Percentiles rank a stretch among this genome's conserved stretches.
Conservation (phyloP, 169 alveolate genomes). For the Eimeria praecox region DNA sequence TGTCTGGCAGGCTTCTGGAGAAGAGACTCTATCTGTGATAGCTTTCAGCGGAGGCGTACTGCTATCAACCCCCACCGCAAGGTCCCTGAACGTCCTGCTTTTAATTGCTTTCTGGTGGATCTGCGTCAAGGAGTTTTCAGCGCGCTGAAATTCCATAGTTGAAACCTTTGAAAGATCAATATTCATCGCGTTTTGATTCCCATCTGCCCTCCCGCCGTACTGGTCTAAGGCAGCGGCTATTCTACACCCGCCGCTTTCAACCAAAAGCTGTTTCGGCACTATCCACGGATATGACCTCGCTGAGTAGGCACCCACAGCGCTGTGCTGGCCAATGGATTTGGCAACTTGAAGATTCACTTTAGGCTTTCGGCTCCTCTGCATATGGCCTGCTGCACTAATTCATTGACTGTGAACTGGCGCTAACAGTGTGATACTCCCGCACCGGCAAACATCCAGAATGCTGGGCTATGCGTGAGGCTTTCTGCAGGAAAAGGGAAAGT, state of each 20-base stretch:
- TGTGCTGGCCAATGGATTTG: neutral
- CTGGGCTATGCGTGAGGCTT: neutral
- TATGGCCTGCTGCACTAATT: neutral
- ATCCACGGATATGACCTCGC: conserved; percentile 6
- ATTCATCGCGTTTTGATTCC: too few relatives aligned
- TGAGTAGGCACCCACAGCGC: neutral
- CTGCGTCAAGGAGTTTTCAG: neutral
- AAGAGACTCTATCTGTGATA: conserved; percentile 2
- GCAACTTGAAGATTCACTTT: neutral
- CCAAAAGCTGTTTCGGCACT: neutral
- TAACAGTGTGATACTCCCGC: neutral
- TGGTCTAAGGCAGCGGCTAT: neutral
- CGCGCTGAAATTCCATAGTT: neutral
- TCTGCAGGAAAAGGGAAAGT: neutral
- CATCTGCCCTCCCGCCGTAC: neutral
- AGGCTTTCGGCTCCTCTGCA: neutral
- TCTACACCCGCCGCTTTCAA: neutral
- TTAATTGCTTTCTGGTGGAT: neutral
- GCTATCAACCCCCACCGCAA: conserved; percentile 42
- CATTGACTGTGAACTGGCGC: neutral
- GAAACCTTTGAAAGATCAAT: neutral
- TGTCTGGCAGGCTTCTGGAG: conserved; percentile 2
- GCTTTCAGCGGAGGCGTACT: neutral
- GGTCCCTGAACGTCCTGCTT: neutral
- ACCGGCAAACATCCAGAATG: neutral